Evolutionary conservation across 2,329 filamentous ascomycete species (phyloP).

Genomic region (Fusarium luffae): DNA sequence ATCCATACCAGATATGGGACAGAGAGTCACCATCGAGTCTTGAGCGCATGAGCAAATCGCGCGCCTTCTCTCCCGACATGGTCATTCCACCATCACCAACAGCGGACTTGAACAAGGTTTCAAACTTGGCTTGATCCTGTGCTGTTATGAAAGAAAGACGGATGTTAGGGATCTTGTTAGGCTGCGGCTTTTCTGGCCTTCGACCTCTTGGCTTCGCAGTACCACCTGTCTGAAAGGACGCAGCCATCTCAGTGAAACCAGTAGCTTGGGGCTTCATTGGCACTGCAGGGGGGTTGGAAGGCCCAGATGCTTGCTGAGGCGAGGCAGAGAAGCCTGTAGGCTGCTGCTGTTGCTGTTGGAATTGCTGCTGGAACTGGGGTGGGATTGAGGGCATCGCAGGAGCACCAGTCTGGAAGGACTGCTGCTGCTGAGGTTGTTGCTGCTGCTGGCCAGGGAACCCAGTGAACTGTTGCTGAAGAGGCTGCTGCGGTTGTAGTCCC

Average conservation of each 20-base stretch:
- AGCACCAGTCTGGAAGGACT: slow-evolving; percentile 69
- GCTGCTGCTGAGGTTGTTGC: slow-evolving; percentile 61
- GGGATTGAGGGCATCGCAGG: slow-evolving; percentile 71
- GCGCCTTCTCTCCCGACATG: slow-evolving; percentile 91
- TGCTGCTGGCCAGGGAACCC: slow-evolving; percentile 66
- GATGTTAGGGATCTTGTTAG: slow-evolving; percentile 90
- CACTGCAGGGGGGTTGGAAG: slow-evolving; percentile 64
- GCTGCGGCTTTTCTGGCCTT: slow-evolving; percentile 60
- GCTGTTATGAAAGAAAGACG: slow-evolving; percentile 95
- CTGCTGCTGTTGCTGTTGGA: slow-evolving; percentile 63
- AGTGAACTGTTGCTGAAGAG: slow-evolving; percentile 74
- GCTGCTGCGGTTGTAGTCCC: slow-evolving; percentile 67
- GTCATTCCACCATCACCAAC: slow-evolving; percentile 86
- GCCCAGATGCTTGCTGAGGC: slow-evolving; percentile 61
- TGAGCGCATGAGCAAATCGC: slow-evolving; percentile 88
- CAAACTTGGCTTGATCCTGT: slow-evolving; percentile 94
- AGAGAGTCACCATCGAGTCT: slow-evolving; percentile 87
- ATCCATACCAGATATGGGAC: slow-evolving; percentile 86
- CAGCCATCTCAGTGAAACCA: slow-evolving; percentile 74
- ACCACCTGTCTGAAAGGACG: slow-evolving; percentile 69
- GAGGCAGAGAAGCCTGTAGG: slow-evolving; percentile 59
- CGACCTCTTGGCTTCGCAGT: slow-evolving; percentile 58
- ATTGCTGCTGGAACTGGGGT: slow-evolving; percentile 69
- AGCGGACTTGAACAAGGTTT: slow-evolving; percentile 96
- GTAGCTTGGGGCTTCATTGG: slow-evolving; percentile 74